These are phyloP conservation scores for Chloris gayana DNA, from an alignment of 176 grass and related monocot species.

Conservation along the genomic window DNA sequence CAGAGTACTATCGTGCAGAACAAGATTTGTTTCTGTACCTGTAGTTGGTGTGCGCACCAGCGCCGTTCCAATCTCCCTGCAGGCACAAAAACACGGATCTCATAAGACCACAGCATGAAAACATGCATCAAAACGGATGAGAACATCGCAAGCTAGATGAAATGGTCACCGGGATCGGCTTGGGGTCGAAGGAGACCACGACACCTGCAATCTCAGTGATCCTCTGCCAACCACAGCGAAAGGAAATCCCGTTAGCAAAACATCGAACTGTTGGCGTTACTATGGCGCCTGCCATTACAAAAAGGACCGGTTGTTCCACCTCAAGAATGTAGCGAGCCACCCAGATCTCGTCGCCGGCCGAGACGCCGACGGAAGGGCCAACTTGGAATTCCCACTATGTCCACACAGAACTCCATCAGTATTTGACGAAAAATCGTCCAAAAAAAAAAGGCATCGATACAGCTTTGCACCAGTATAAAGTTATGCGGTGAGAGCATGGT, in stretches of 20 bases:
- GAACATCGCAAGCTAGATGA: background rate
- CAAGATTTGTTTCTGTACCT: slow-evolving; percentile 42
- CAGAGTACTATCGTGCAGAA: too few species aligned
- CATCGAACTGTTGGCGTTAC: background rate
- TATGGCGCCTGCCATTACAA: background rate
- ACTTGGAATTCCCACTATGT: slow-evolving; percentile 97
- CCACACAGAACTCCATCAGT: background rate
- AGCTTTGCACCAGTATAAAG: background rate
- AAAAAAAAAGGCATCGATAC: background rate
- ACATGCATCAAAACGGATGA: background rate
- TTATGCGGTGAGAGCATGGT: background rate
- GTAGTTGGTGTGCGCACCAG: slow-evolving; percentile 91
- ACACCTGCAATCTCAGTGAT: slow-evolving; percentile 79
- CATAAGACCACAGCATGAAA: background rate
- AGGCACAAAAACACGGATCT: background rate
- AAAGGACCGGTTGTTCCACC: slow-evolving; percentile 26
- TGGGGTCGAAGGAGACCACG: slow-evolving; percentile 77
- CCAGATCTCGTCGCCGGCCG: slow-evolving; percentile 73
- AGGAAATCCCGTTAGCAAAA: slow-evolving; percentile 16
- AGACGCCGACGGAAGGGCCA: slow-evolving; percentile 66
- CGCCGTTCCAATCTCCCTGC: slow-evolving; percentile 89
- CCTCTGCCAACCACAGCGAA: slow-evolving; percentile 40
- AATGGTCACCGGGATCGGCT: slow-evolving; percentile 65
- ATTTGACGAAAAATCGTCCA: background rate
- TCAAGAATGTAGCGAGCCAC: slow-evolving; percentile 84